A percentile compares a stretch with the other conserved stretches of the same genome.
Conservation (phyloP, 495 filamentous ascomycete genomes). For the Hyaloscypha hepaticicola region DNA sequence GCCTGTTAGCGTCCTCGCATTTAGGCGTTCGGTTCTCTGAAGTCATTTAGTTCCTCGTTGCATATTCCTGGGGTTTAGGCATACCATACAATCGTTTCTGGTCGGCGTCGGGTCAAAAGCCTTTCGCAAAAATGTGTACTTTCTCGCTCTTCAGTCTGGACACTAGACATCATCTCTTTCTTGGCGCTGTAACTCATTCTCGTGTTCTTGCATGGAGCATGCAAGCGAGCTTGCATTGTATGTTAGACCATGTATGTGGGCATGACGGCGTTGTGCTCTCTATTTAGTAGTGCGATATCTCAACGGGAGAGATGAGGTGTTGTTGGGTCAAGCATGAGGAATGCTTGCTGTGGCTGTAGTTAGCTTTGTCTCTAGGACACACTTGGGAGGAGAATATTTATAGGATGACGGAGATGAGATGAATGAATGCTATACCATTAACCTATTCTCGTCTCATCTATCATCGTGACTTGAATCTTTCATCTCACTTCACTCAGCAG, state of each 20-base stretch:
- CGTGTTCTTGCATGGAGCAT: constrained; percentile 1
- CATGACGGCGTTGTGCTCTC: neutral
- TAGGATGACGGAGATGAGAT: neutral
- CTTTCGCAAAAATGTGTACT: neutral
- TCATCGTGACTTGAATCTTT: too few species aligned
- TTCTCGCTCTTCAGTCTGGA: constrained; percentile 2
- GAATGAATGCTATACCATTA: constrained; percentile 10
- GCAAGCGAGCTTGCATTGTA: constrained; percentile 9
- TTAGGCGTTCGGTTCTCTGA: constrained; percentile 13
- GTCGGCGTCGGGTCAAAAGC: neutral
- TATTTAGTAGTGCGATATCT: constrained; percentile 1
- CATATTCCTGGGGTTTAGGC: constrained; percentile 19
- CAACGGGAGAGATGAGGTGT: constrained; percentile 1
- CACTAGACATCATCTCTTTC: neutral
- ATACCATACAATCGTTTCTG: neutral
- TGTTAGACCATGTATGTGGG: constrained; percentile 7
- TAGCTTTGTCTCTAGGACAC: neutral
- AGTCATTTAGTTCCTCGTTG: constrained; percentile 15
- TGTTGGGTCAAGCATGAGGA: neutral
- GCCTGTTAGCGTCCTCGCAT: constrained; percentile 27
- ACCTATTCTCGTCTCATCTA: too few species aligned
- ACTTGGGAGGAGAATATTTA: neutral
- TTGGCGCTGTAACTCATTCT: neutral
- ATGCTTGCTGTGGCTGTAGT: constrained; percentile 9
- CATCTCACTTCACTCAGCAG: too few species aligned